phyloP scores from a whole-genome alignment of 1,139 yeast species.

The Pichia sp. region DNA sequence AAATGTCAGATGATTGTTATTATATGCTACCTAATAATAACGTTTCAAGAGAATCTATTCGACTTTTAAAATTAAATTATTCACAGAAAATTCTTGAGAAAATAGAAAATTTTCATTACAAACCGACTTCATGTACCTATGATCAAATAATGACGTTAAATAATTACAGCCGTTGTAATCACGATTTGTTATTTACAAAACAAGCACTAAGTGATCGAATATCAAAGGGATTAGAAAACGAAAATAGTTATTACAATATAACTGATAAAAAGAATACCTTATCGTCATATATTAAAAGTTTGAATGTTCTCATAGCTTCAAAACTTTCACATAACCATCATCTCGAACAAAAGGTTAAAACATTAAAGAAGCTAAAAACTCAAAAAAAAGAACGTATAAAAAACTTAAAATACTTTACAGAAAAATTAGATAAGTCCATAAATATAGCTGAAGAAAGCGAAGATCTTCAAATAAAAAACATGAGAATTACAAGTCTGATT shows the following conservation, averaged over 20 bases:
- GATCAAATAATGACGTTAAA: slow-evolving; percentile 42
- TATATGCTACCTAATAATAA: slow-evolving; percentile 18
- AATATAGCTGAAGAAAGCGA: slow-evolving; percentile 1
- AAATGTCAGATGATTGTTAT: slow-evolving; percentile 37
- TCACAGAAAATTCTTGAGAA: neutral
- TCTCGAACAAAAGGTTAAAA: neutral
- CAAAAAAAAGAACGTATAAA: neutral
- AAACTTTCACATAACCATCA: slow-evolving; percentile 3
- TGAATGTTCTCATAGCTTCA: neutral
- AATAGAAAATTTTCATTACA: slow-evolving; percentile 6
- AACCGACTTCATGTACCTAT: slow-evolving; percentile 29
- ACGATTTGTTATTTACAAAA: slow-evolving; percentile 31
- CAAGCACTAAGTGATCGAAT: slow-evolving; percentile 15
- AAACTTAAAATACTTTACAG: slow-evolving; percentile 3
- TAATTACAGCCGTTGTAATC: slow-evolving; percentile 37
- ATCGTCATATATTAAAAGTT: neutral
- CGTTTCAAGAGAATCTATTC: slow-evolving; percentile 14
- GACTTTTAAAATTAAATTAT: slow-evolving; percentile 11
- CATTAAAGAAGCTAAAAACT: neutral
- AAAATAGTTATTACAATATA: neutral
- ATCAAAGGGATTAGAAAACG: neutral
- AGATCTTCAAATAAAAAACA: neutral
- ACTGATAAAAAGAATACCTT: neutral
- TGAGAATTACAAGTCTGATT: slow-evolving; percentile 1
- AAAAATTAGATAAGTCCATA: neutral